A percentile compares a stretch with the other conserved stretches of the same genome.
Evolutionary conservation across 306 rosid species (phyloP).

Genomic region (Gillenia trifoliata): DNA sequence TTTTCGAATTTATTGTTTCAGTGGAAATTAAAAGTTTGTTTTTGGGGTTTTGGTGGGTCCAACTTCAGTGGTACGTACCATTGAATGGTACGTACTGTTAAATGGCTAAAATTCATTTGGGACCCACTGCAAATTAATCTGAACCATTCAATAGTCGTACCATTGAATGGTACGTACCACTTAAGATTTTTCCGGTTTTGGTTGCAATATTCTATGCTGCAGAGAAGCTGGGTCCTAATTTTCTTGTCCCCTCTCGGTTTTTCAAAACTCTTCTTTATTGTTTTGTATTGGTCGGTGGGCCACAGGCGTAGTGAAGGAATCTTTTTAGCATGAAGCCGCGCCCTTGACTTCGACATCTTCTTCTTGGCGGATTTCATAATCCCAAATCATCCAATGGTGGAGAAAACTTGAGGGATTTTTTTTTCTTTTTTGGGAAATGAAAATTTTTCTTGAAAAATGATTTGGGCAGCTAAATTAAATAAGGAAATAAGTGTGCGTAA

Average conservation of each 20-base stretch:
- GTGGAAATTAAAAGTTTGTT: neutral
- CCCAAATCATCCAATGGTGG: neutral
- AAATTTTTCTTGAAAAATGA: neutral
- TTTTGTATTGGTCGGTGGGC: neutral
- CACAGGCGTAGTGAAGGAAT: neutral
- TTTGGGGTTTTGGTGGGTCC: too few species aligned
- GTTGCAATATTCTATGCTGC: neutral
- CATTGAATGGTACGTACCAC: too few species aligned
- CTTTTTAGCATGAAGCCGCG: neutral
- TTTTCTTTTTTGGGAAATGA: neutral
- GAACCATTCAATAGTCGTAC: too few species aligned
- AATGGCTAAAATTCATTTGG: too few species aligned
- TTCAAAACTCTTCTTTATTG: neutral
- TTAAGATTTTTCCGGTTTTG: too few species aligned
- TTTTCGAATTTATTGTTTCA: neutral
- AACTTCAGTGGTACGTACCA: too few species aligned
- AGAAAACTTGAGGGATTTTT: neutral
- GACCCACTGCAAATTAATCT: too few species aligned
- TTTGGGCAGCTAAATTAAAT: neutral
- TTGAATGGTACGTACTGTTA: too few species aligned
- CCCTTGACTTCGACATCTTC: neutral
- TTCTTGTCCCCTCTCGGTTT: neutral
- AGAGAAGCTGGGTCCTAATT: neutral
- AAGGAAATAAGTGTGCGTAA: too few species aligned
- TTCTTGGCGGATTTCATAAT: neutral